Evolutionary conservation across 1,139 yeast species (phyloP), one percentile per base, ranked within the genome.

Genomic region (Arxiozyma bovina): DNA sequence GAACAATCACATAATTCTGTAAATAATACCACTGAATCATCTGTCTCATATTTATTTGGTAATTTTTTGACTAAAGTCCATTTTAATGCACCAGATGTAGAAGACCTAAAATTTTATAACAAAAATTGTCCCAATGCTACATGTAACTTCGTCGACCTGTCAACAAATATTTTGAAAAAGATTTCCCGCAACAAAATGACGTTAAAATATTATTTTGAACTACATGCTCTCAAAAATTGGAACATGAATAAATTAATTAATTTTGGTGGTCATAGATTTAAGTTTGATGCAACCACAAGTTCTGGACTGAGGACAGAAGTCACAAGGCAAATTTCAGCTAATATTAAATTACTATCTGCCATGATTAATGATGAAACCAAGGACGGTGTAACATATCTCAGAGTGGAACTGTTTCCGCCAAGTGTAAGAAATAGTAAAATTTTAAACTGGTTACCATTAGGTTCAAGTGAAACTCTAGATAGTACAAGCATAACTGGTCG

Each of bases 181-280:
- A 59, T 61, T 25, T 52, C 51, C 34, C 46, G 50, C 12, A 52
- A 53, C n/a, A 44, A 46, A 18, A 55, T 60, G 18, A 54, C 59
- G 15, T 50, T 64, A 23, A 56, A 53, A 42, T 47, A 50, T 25
- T 51, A 59, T 20, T 63, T 64, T 44, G 51, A 58, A 27, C 27
- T 63, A 21, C 66, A 65, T 50, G 63, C 67, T 1, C 56, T 64
- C 30, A 52, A 55, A 20, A 63, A 61, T 49, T 64, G 69, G 68
- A n/a, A 48, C 17, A 45, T 64, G 48, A 64, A 64, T 17, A 53
- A 52, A 7, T 52, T 65, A 1, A 50, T 42, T 23, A 42, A 45
- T 30, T 64, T 64, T 50, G 53, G 65, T 17, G 69, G 69, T 3
- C 68, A 65, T 48, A 50, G 62, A 15, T 61, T 65, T 48, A 60